phyloP scores from a whole-genome alignment of 352 stramenopile species.

The Phytophthora europaea region DNA sequence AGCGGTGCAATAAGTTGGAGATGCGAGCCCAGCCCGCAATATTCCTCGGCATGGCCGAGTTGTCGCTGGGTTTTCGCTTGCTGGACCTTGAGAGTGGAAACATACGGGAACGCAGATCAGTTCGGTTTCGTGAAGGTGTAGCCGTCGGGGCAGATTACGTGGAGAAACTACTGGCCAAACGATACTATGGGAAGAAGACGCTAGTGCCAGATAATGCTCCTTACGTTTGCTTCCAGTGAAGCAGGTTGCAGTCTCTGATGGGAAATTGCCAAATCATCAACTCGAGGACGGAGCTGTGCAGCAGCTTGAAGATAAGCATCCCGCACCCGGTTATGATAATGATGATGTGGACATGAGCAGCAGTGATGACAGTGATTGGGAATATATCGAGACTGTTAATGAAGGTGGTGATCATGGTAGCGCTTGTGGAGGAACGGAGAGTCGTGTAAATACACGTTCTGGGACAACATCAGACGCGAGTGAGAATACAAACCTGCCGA shows the following conservation, averaged over 20 bases:
- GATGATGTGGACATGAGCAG: slow-evolving; percentile 4
- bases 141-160: slow-evolving; percentile 4
- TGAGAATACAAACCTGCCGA: neutral
- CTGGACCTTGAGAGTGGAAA: slow-evolving; percentile 11
- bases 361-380: slow-evolving; percentile 16
- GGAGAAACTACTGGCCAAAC: neutral
- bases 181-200: slow-evolving; percentile 1
- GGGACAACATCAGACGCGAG: neutral
- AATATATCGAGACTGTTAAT: neutral
- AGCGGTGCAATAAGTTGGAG: slow-evolving; percentile 6
- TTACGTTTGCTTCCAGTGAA: slow-evolving; percentile 3
- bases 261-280: neutral
- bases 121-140: slow-evolving; percentile 17
- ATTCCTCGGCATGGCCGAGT: slow-evolving; percentile 10
- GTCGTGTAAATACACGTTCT: neutral
- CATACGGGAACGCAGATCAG: slow-evolving; percentile 5
- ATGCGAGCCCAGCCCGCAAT: slow-evolving; percentile 1
- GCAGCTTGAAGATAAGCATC: neutral
- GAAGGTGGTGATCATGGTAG: neutral
- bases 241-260: neutral
- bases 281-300: too few relatives aligned
- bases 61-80: neutral
- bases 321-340: neutral
- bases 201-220: neutral
- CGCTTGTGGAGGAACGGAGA: neutral